These are phyloP conservation scores for Trichoderma sp. DNA, from an alignment of 2,329 filamentous ascomycete genomes.

Conservation along the genomic window DNA sequence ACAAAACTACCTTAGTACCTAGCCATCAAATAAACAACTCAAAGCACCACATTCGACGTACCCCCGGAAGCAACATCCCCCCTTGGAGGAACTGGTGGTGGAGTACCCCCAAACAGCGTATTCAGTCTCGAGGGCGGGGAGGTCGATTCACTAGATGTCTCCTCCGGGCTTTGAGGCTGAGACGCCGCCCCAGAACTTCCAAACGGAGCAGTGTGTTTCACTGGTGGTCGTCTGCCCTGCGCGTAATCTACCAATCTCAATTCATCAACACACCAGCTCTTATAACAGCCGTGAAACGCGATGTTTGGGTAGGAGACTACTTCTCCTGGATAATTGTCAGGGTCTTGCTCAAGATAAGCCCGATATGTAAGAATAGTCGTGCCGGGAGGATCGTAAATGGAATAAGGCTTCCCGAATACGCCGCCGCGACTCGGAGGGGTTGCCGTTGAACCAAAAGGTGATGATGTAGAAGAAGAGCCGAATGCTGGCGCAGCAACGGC, in stretches of 20 bases:
- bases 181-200: background rate
- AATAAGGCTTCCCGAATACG: background rate
- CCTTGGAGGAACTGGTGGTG: background rate
- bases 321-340: background rate
- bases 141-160: background rate
- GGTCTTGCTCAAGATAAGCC: background rate
- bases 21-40: background rate
- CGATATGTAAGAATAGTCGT: background rate
- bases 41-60: background rate
- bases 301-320: background rate
- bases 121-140: background rate
- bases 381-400: background rate
- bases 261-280: background rate
- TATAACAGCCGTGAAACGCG: background rate
- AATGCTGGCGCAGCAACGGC: background rate
- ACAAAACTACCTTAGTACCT: too few relatives aligned
- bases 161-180: background rate
- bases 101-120: background rate
- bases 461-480: background rate
- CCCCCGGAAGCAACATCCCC: background rate
- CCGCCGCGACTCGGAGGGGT: background rate
- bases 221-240: background rate
- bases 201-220: background rate
- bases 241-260: background rate
- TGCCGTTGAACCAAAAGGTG: background rate